Evolutionary conservation across 805 yeast genomes (phyloP), one percentile per base, ranked within the genome.

Genomic region (Metschnikowia drakensbergensis): DNA sequence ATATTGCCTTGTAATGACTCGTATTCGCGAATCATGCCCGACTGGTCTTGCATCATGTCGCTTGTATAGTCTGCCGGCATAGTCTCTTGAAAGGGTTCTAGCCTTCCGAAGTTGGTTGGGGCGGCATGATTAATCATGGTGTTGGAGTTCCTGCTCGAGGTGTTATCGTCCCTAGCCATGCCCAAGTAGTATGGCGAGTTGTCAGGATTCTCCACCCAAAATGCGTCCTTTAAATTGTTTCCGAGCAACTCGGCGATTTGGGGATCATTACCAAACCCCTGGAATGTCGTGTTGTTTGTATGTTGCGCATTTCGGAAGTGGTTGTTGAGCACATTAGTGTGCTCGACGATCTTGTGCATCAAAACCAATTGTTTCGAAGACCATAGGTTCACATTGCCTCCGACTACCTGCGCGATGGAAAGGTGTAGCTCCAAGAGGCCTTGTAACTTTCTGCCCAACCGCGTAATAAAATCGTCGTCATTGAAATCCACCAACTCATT

Each of bases 201-300:
- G 5, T 51, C 54, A n/a, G 53, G 54, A 23, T 75, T 75, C 13
- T 76, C 75, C 40, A 77, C 65, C 72, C 78, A 76, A 52, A 78
- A 78, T 5, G 82, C 82, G 58, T 78, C 83, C 42, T 64, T 66
- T 34, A 75, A 57, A 41, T 66, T 61, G 54, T 74, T 68, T 7
- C 80, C 77, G 26, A 69, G 56, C 44, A 71, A 60, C 23, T 69
- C 69, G 40, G 74, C 71, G 23, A 69, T 58, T 10, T 62, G 57
- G 6, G 52, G 54, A 22, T 48, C 52, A 28, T 48, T 33, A 4
- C 46, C 56, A n/a, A 42, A 50, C 7, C 53, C 54, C 11, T 36
- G 45, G 36, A 54, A 50, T 3, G 45, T 9, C 10, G 27, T 23
- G 10, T 36, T 41, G 11, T 45, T 49, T 13, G 42, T 37, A 22